Base-by-base conservation (phyloP, 257 asterid genomes). In the Apocynum venetum region DNA sequence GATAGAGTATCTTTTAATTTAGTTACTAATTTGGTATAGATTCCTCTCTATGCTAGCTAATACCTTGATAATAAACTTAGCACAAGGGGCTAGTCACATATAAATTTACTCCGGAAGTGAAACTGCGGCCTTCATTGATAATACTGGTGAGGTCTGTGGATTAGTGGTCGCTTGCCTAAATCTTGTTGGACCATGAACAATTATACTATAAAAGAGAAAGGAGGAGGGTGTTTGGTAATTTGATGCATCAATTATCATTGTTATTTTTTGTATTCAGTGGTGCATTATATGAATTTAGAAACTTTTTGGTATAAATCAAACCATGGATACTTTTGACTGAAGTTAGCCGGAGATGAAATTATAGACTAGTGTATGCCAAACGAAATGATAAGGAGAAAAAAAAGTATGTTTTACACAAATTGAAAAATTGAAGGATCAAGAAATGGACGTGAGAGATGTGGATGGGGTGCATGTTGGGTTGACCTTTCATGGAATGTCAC, bases 401-500 rank as follows among this genome's bases (percentile, higher is more conserved):
- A 43, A 57, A 57, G 48, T 40, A 15, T 56, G 20, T 74, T 60
- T 60, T 1, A 8, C 13, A 46, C 61, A 44, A 75, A 63, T 6
- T 61, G 57, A 0, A 36, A 35, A n/a, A 20, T 6, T 19, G 35
- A 56, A 57, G 20, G 49, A 68, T 3, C 17, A 59, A 14, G 65
- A 71, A 57, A 78, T 15, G 49, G 76, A 46, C 67, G 31, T 20
- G 73, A 76, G 65, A 76, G 46, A 43, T 40, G 59, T 77, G 61
- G 70, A 35, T 6, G 49, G 56, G 67, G 49, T 56, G 71, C 40
- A 56, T 35, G n/a, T 44, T 72, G 71, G 77, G 73, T 78, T 78
- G 81, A 78, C 77, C 77, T 49, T 78, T 63, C 48, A 49, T 38
- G 72, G 53, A 4, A 71, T 59, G 53, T 10, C 55, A 36, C 65